Conservation (phyloP, 495 filamentous ascomycete genomes). For the Bombardia bombarda region DNA sequence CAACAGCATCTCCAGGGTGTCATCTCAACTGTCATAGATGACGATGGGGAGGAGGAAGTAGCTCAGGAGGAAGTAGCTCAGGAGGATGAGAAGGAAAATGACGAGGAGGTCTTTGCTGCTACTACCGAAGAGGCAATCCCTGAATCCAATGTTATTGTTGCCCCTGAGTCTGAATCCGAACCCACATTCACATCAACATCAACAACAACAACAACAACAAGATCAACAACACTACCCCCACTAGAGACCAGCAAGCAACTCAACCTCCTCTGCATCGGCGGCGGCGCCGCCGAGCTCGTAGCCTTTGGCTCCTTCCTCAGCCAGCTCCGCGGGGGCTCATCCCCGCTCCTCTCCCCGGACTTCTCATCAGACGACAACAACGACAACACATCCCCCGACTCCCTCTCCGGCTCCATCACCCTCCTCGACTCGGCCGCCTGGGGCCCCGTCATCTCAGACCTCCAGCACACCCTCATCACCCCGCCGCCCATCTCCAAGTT, state of each 20-base stretch:
- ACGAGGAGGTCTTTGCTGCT: too few species aligned
- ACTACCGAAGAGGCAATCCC: too few species aligned
- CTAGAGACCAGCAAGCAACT: slow-evolving; percentile 7
- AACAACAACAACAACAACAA: not conserved
- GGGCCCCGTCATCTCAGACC: slow-evolving; percentile 47
- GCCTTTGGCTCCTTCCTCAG: slow-evolving; percentile 60
- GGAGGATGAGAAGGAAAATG: too few species aligned
- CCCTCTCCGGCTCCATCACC: slow-evolving; percentile 29
- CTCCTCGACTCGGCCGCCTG: slow-evolving; percentile 79
- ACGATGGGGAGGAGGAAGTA: not conserved
- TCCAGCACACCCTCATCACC: slow-evolving; percentile 40
- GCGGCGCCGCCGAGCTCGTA: slow-evolving; percentile 79
- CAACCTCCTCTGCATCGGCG: slow-evolving; percentile 66
- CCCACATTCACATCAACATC: too few species aligned
- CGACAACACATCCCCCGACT: not conserved
- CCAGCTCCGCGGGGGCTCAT: slow-evolving; percentile 16
- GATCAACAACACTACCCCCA: not conserved
- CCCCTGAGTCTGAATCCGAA: too few species aligned
- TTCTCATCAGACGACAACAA: not conserved
- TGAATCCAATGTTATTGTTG: too few species aligned
- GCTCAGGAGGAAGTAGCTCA: too few species aligned
- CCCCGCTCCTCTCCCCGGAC: not conserved
- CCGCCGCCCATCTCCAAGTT: slow-evolving; percentile 44
- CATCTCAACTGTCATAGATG: slow-evolving; percentile 10
- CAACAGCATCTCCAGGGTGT: slow-evolving; percentile 25